Conservation (phyloP, 208 protist species). For the Herpetomonas samuelpessoai region DNA sequence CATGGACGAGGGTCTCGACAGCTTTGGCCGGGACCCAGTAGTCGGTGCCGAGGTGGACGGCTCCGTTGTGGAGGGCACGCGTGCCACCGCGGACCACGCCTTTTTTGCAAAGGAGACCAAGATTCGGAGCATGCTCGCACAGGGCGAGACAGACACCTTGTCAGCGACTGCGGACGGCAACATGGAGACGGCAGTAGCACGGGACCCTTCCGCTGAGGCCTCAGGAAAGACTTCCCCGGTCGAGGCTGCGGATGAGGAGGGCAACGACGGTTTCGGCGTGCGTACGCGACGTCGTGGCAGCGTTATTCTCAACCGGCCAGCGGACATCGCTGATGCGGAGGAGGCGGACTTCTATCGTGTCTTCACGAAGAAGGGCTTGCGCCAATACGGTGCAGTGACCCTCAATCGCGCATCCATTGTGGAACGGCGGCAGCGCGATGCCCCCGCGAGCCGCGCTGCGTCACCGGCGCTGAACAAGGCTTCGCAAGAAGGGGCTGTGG, state of each 20-base stretch:
- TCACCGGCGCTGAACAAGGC: background rate
- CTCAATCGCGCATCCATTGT: conserved; percentile 7
- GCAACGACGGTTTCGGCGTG: background rate
- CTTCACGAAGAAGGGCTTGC: conserved; percentile 40
- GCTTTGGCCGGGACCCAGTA: conserved; percentile 22
- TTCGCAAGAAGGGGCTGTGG: conserved; percentile 4
- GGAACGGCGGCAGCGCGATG: background rate
- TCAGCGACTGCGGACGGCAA: background rate
- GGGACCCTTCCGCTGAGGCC: no score
- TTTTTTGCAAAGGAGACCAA: background rate
- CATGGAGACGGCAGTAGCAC: background rate
- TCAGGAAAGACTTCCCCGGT: no score
- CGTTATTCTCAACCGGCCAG: background rate
- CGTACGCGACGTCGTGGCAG: background rate
- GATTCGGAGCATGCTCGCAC: background rate
- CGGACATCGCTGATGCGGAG: conserved; percentile 19
- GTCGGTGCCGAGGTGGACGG: background rate
- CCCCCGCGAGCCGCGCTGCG: conserved; percentile 2
- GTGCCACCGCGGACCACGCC: background rate
- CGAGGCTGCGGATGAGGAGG: background rate
- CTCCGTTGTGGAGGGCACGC: background rate
- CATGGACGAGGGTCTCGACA: conserved; percentile 35
- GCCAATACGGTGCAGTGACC: conserved; percentile 1
- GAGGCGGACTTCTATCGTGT: conserved; percentile 81
- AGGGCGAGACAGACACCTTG: background rate